Evolutionary conservation across 2,329 filamentous ascomycete genomes (phyloP), one percentile per base, ranked within the genome.

Genomic region (Ophiostoma ips): DNA sequence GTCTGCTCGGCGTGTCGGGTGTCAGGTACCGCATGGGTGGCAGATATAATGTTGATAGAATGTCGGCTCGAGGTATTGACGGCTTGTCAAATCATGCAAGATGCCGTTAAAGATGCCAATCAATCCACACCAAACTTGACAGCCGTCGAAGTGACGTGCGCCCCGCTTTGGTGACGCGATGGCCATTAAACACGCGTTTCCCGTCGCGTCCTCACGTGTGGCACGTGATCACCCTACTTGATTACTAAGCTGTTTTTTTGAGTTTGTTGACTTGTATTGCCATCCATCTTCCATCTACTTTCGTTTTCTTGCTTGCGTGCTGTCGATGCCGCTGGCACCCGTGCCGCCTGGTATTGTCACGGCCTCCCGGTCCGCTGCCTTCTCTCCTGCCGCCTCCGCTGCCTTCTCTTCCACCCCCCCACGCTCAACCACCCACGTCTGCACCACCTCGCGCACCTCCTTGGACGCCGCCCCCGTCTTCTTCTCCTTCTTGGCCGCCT

Each of bases 401-500:
- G 44, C 31, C 5, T 13, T 56, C 15, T 60, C 57, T 19, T 64
- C 60, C 19, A 3, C 28, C 10, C 6, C 19, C 18, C 37, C 31
- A 18, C 19, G 60, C 3, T 71, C 73, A 41, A 83, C 66, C 1
- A 84, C 73, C 85, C 85, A 89, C 2, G 79, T 87, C 55, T 83
- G 73, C 16, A 85, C 66, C 28, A 90, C 74, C 60, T 85, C 70
- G 63, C 79, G 85, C 16, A 76, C 71, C 64, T 88, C 85, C 35
- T 72, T 73, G 38, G 72, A 68, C 51, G 70, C 72, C 51, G 69
- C 71, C 16, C 70, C 72, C 51, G 69, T 71, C 16, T 70, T 72
- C 52, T 70, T 72, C 55, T 84, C 79, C 55, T 72, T 76, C 55
- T 71, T 70, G 61, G 82, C 85, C 1, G 82, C 81, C 57, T 87